Evolutionary conservation across 179 eudicot species (phyloP), one percentile per base, ranked within the genome.

Genomic region (Heliamphora pulchella): DNA sequence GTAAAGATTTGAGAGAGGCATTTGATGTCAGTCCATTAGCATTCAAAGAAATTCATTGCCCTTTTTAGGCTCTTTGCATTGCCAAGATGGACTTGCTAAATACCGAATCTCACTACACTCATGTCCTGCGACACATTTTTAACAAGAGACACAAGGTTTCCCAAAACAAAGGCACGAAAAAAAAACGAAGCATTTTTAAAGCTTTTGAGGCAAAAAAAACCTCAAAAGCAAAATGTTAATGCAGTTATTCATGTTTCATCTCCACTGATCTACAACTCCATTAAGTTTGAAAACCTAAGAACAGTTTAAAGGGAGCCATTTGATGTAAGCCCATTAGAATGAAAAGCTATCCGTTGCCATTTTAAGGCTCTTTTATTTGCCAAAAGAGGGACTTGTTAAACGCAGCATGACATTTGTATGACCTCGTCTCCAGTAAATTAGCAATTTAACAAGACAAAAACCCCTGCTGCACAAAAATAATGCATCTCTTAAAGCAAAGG

Each of bases 291-390:
- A 75, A 78, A 84, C 84, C n/a, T 80, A 85, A 83, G 78, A 86
- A 84, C 81, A 87, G 84, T 80, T 79, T 31, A 31, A 81, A 83
- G 86, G 81, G 76, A 59, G 46, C 18, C 67, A 1, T 43, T 83
- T 75, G 22, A 41, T 85, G 0, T 82, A 39, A 87, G 89, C 87
- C 91, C 91, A 89, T 84, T 89, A 87, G 89, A 89, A 89, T 87
- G 85, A 89, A 89, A 89, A 89, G 41, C 87, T 48, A 83, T 81
- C 81, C 87, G 84, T 20, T 50, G 88, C 84, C 83, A 70, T 8
- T 14, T 43, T n/a, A 76, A 55, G 76, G 83, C 89, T 85, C 78
- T 11, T 84, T 74, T 86, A 85, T 87, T 84, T 85, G 89, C 91
- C 91, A 89, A 89, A 31, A 31, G 91, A 89, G 85, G 89, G 89